Evolutionary conservation across 345 rosid genomes (phyloP).

Genomic region (rapeseed (Brassica napus)): Da-Ae NC_063448.1:50683501-50684000

Average conservation of each 20-base stretch:
- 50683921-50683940: slow-evolving; percentile 11
- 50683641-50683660: not conserved
- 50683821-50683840: slow-evolving; percentile 71
- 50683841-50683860: slow-evolving; percentile 98
- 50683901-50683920: slow-evolving; percentile 39
- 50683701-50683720: slow-evolving; percentile 74
- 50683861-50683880: slow-evolving; percentile 68
- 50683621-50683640: slow-evolving; percentile 5
- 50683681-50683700: slow-evolving; percentile 68
- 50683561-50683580: slow-evolving; percentile 63
- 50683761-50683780: slow-evolving; percentile 95
- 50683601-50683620: slow-evolving; percentile 60
- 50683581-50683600: slow-evolving; percentile 86
- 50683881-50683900: slow-evolving; percentile 57
- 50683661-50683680: not conserved
- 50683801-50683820: slow-evolving; percentile 96
- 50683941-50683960: no score
- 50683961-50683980: no score
- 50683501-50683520: slow-evolving; percentile 85
- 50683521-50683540: slow-evolving; percentile 73
- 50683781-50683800: slow-evolving; percentile 96
- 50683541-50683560: slow-evolving; percentile 93
- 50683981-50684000: no score
- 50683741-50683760: slow-evolving; percentile 84
- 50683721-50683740: slow-evolving; percentile 86